Evolutionary conservation across 768 basidiomycete species (phyloP).

Genomic region (Rhodotorula paludigena): DNA sequence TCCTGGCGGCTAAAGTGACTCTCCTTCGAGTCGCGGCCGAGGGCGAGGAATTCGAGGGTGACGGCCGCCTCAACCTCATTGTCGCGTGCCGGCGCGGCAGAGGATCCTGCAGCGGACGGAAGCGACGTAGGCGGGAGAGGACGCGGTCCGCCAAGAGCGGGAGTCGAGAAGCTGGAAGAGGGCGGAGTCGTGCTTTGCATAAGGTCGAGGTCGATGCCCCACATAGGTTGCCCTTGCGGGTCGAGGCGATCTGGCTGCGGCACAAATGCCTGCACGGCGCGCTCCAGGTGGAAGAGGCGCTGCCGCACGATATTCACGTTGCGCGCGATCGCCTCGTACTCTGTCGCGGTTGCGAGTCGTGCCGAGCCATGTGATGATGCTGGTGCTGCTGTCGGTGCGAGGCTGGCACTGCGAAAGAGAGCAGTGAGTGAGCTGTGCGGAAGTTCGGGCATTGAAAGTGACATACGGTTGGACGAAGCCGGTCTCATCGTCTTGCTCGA

Average conservation of each 20-base stretch:
- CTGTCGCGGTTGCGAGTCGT: slow-evolving; percentile 10
- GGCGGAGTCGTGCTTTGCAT: background rate
- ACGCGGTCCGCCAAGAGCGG: background rate
- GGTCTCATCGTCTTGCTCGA: slow-evolving; percentile 23
- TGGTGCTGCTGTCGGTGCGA: background rate
- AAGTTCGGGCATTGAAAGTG: too few species aligned
- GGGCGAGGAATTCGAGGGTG: slow-evolving; percentile 35
- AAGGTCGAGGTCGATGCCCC: slow-evolving; percentile 12
- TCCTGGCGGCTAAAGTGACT: slow-evolving; percentile 31
- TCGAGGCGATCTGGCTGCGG: slow-evolving; percentile 14
- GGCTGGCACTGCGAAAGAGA: background rate
- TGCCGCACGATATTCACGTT: slow-evolving; percentile 21
- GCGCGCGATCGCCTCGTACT: slow-evolving; percentile 28
- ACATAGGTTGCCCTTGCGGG: slow-evolving; percentile 10
- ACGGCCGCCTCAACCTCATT: slow-evolving; percentile 37
- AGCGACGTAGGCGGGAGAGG: background rate
- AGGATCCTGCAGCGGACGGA: too few species aligned
- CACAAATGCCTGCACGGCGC: slow-evolving; percentile 15
- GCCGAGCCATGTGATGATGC: background rate
- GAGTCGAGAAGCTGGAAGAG: background rate
- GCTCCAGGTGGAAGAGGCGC: slow-evolving; percentile 29
- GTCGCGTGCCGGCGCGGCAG: slow-evolving; percentile 1
- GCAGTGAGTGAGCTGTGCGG: background rate
- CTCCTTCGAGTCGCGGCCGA: slow-evolving; percentile 37
- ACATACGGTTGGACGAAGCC: background rate